Percentiles rank a stretch among this genome's conserved stretches.
Evolutionary conservation across 1,284 basidiomycete genomes (phyloP).

Genomic region (Apiotrichum sp.): DNA sequence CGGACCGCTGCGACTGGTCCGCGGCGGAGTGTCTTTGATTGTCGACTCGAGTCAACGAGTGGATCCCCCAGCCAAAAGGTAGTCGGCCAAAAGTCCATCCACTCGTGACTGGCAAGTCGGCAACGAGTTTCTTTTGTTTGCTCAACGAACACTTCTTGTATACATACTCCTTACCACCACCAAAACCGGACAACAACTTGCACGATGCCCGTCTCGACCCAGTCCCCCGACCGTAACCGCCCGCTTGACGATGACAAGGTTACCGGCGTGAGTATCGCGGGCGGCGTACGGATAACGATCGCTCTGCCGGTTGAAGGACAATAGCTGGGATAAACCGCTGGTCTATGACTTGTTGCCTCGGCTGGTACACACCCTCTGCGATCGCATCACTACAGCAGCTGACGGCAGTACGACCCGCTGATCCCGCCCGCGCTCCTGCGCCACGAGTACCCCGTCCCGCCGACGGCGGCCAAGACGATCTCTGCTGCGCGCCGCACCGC

Average conservation of each 20-base stretch:
- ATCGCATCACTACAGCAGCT: background rate
- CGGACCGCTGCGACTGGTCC: too few relatives aligned
- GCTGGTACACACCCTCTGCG: background rate
- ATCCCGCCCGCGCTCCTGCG: conserved; percentile 82
- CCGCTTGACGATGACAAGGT: conserved; percentile 43
- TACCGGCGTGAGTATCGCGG: conserved; percentile 35
- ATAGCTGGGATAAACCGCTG: too few relatives aligned
- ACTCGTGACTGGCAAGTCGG: too few relatives aligned
- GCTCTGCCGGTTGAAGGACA: background rate
- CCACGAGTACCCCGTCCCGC: conserved; percentile 62
- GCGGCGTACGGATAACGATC: background rate
- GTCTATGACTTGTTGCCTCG: too few relatives aligned
- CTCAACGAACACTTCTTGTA: too few relatives aligned
- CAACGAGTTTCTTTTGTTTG: too few relatives aligned
- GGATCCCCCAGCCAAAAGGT: too few relatives aligned
- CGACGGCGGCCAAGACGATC: conserved; percentile 56
- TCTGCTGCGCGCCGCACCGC: conserved; percentile 69
- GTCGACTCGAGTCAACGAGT: too few relatives aligned
- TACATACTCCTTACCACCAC: too few relatives aligned
- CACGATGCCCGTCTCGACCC: conserved; percentile 32
- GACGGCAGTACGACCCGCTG: conserved; percentile 78
- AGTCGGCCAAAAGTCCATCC: too few relatives aligned
- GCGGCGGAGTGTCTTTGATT: too few relatives aligned
- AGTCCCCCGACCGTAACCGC: conserved; percentile 35
- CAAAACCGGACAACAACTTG: too few relatives aligned